Percentiles rank a stretch among this genome's conserved stretches.
Evolutionary conservation across 306 rosid species (phyloP).

Genomic region (Trifolium pratense): DNA sequence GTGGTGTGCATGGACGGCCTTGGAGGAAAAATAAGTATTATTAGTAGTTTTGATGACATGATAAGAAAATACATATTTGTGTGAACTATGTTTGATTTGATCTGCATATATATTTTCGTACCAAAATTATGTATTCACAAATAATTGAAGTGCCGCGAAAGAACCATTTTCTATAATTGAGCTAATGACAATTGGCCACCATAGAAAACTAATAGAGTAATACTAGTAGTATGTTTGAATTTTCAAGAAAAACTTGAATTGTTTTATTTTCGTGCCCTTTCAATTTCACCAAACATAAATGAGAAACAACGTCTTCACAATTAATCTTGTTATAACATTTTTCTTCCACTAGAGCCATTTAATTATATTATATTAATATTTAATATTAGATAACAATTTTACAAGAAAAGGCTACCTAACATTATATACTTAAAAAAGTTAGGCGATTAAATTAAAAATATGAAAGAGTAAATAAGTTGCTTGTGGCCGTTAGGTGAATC

Average conservation of each 20-base stretch:
- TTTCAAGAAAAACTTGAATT: too few species aligned
- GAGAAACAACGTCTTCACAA: not conserved
- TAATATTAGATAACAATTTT: not conserved
- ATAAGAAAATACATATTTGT: not conserved
- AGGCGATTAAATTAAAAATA: not conserved
- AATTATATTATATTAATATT: not conserved
- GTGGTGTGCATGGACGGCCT: not conserved
- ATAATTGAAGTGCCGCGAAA: not conserved
- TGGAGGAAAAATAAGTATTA: not conserved
- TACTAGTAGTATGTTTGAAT: too few species aligned
- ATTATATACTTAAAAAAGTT: not conserved
- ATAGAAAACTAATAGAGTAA: not conserved
- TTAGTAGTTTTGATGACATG: constrained; percentile 3
- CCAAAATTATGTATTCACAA: not conserved
- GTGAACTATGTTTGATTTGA: not conserved
- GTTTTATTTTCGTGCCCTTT: not conserved
- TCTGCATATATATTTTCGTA: not conserved
- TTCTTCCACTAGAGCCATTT: constrained; percentile 4
- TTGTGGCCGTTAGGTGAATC: not conserved
- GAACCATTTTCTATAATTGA: not conserved
- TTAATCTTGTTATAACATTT: not conserved
- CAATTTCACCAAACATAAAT: constrained; percentile 7
- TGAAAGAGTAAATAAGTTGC: not conserved
- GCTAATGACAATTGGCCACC: not conserved
- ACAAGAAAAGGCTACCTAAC: not conserved